Conservation (phyloP, 1,284 basidiomycete genomes). For the Tilletia walkeri region DNA sequence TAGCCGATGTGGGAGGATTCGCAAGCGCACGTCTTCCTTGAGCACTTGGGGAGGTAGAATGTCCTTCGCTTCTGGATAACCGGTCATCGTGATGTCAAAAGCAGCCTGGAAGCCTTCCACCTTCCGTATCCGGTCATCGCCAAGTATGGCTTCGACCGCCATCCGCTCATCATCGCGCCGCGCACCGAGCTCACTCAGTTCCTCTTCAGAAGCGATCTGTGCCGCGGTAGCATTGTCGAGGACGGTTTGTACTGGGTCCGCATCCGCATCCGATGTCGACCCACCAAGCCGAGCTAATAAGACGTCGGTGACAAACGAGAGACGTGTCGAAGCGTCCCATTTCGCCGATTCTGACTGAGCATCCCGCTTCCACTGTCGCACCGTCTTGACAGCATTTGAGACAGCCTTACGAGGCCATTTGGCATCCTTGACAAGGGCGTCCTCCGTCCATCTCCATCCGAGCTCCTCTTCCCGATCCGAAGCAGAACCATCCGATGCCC, state of each 20-base stretch:
- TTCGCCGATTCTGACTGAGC: conserved; percentile 8
- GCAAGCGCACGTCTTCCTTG: conserved; percentile 63
- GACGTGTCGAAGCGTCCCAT: conserved; percentile 28
- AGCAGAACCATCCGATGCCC: neutral
- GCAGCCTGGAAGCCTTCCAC: neutral
- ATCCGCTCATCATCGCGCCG: conserved; percentile 73
- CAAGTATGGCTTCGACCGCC: conserved; percentile 63
- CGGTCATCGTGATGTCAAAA: conserved; percentile 5
- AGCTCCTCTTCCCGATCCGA: conserved; percentile 59
- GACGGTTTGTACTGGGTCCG: conserved; percentile 17
- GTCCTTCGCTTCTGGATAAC: conserved; percentile 39
- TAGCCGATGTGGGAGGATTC: conserved; percentile 65
- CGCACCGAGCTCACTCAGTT: neutral
- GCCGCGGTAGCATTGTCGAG: neutral
- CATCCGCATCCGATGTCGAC: conserved; percentile 46
- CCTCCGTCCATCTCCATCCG: conserved; percentile 75
- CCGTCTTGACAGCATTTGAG: conserved; percentile 60
- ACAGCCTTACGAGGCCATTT: conserved; percentile 78
- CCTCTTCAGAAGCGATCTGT: neutral
- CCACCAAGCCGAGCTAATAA: conserved; percentile 57
- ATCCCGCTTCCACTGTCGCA: conserved; percentile 26
- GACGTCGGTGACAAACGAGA: conserved; percentile 56
- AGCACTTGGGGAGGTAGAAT: conserved; percentile 42
- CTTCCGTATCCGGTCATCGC: conserved; percentile 34
- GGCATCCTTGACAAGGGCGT: conserved; percentile 76